Evolutionary conservation across 495 filamentous ascomycete genomes (phyloP).

Genomic region (Hypoxylon lenormandii): DNA sequence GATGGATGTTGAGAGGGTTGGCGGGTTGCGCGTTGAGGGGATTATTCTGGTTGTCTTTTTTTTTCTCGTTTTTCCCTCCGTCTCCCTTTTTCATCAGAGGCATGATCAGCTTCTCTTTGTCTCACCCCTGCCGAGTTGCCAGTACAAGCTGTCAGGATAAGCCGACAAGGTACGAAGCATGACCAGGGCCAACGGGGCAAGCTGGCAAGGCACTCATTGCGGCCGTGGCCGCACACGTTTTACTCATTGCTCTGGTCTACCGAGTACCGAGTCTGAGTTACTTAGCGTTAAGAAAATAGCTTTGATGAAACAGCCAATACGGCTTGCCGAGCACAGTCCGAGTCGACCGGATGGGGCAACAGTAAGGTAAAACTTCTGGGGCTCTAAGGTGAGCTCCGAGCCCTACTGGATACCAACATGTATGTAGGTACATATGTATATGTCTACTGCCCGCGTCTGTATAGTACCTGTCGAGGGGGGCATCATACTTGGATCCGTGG

Average conservation of each 20-base stretch:
- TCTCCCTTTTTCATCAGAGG: conserved; percentile 13
- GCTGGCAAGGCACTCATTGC: conserved; percentile 13
- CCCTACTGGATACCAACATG: conserved; percentile 3
- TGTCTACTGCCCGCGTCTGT: not conserved
- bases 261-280: conserved; percentile 5
- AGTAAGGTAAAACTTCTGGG: conserved; percentile 1
- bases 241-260: conserved; percentile 7
- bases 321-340: conserved; percentile 37
- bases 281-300: conserved; percentile 2
- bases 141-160: conserved; percentile 5
- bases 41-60: conserved; percentile 26
- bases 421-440: conserved; percentile 19
- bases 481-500: no score
- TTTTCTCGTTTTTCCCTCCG: conserved; percentile 3
- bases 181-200: not conserved
- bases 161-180: conserved; percentile 33
- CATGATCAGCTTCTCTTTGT: conserved; percentile 37
- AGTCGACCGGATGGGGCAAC: conserved; percentile 36
- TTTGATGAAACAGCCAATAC: conserved; percentile 36
- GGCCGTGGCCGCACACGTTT: conserved; percentile 2
- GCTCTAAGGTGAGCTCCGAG: conserved; percentile 19
- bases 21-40: conserved; percentile 38
- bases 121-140: conserved; percentile 39
- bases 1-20: conserved; percentile 30
- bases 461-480: no score